phyloP scores from a whole-genome alignment of 2,329 filamentous ascomycete species.

The Aspergillus brasiliensis region DNA sequence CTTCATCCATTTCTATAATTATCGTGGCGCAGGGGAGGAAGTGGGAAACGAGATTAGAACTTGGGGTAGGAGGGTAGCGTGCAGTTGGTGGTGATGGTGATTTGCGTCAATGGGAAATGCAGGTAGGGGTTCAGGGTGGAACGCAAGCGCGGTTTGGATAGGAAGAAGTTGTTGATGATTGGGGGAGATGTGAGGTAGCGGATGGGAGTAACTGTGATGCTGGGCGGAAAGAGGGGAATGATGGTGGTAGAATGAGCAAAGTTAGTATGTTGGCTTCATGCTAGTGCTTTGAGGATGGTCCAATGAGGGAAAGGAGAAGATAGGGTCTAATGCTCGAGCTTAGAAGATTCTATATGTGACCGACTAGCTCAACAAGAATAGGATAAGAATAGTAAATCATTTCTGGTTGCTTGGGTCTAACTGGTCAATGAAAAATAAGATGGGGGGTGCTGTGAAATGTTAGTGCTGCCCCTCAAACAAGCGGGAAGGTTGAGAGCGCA shows the following conservation, averaged over 20 bases:
- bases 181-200: neutral
- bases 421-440: neutral
- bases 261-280: too few species aligned
- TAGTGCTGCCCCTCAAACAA: neutral
- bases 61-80: neutral
- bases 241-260: too few species aligned
- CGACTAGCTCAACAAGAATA: neutral
- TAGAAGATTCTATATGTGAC: neutral
- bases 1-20: neutral
- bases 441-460: neutral
- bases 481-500: neutral
- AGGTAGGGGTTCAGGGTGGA: neutral
- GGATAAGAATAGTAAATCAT: neutral
- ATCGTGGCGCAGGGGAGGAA: neutral
- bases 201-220: neutral
- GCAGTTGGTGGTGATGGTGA: neutral
- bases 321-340: neutral
- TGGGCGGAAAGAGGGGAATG: too few species aligned
- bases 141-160: neutral
- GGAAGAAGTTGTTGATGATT: neutral
- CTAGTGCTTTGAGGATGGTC: too few species aligned
- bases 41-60: neutral
- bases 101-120: neutral
- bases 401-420: neutral
- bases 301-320: neutral